These are phyloP conservation scores for Botryotinia convoluta DNA, from an alignment of 2,329 filamentous ascomycete species.

Conservation along the genomic window DNA sequence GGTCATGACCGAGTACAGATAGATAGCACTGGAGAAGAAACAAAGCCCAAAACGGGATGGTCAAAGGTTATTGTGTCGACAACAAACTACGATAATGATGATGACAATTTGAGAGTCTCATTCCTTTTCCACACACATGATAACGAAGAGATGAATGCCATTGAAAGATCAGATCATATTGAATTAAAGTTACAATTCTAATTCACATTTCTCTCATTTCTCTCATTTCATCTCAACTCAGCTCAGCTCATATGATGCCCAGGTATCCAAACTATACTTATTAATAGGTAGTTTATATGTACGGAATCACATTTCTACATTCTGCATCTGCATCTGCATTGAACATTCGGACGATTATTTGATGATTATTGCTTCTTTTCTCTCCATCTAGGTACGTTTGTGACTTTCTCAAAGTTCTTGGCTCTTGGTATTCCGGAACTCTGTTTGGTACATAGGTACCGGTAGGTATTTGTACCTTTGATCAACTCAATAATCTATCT, in stretches of 20 bases:
- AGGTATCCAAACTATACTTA: too few relatives aligned
- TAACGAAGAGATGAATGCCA: not conserved
- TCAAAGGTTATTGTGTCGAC: not conserved
- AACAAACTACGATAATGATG: not conserved
- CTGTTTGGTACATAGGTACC: not conserved
- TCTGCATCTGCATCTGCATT: not conserved
- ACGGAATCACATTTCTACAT: not conserved
- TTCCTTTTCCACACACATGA: not conserved
- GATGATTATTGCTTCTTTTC: not conserved
- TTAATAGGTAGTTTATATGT: not conserved
- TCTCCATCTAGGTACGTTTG: not conserved
- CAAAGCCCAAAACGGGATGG: not conserved
- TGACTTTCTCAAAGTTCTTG: not conserved
- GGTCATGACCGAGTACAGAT: not conserved
- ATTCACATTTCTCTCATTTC: too few relatives aligned
- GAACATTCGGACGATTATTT: not conserved
- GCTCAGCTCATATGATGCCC: too few relatives aligned
- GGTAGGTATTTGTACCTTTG: not conserved
- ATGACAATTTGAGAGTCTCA: not conserved
- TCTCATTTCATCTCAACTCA: too few relatives aligned
- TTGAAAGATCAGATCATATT: too few relatives aligned
- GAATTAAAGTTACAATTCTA: too few relatives aligned
- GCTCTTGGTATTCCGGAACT: not conserved
- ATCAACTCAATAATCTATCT: not conserved
- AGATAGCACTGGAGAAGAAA: not conserved